phyloP scores from a whole-genome alignment of 306 rosid genomes.

The Spatholobus suberectus region DNA sequence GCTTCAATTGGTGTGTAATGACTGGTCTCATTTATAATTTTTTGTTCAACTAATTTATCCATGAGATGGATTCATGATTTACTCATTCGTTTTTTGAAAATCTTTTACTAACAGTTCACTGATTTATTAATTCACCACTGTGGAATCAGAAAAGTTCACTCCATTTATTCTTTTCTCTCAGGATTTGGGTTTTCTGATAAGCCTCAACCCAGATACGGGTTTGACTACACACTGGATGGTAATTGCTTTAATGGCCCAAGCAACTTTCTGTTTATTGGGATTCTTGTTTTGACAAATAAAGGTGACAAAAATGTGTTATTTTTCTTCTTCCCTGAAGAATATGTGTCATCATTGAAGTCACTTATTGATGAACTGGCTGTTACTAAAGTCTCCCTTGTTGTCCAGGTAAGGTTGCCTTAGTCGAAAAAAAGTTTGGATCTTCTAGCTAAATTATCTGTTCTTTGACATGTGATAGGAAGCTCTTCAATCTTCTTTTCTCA shows the following conservation, averaged over 20 bases:
- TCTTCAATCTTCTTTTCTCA: slow-evolving; percentile 38
- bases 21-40: background rate
- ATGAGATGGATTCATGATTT: background rate
- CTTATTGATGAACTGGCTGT: slow-evolving; percentile 61
- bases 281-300: slow-evolving; percentile 8
- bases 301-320: background rate
- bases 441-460: background rate
- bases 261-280: background rate
- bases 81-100: background rate
- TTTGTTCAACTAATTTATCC: background rate
- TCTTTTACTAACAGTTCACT: background rate
- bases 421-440: slow-evolving; percentile 28
- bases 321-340: slow-evolving; percentile 60
- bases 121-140: background rate
- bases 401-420: slow-evolving; percentile 56
- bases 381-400: slow-evolving; percentile 78
- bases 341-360: slow-evolving; percentile 75
- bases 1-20: background rate
- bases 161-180: slow-evolving; percentile 44
- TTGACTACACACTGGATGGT: slow-evolving; percentile 89
- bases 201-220: slow-evolving; percentile 93
- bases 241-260: slow-evolving; percentile 35
- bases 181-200: slow-evolving; percentile 96
- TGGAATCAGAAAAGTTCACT: slow-evolving; percentile 19
- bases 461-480: slow-evolving; percentile 25